Evolutionary conservation across 108 stramenopile genomes (phyloP), one percentile per base, ranked within the genome.

Genomic region (Pseudonitzschia pungens): DNA sequence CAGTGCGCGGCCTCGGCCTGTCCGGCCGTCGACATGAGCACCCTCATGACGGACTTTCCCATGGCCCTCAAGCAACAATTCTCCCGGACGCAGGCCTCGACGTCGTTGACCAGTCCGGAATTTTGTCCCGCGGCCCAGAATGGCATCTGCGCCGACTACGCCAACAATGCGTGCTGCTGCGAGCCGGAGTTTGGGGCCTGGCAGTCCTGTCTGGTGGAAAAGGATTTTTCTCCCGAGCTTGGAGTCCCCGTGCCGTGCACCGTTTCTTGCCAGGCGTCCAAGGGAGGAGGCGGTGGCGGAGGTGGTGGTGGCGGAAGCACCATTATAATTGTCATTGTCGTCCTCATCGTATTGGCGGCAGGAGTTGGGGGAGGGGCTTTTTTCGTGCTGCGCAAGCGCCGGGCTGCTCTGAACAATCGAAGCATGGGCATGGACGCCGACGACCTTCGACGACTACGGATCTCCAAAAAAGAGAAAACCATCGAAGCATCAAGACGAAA

Each of bases 181-280:
- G 33, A 31, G 31, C 15, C 11, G 2, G 33, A 40, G 0, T 26
- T 62, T 20, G 11, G 18, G 15, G 60, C 15, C 3, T 62, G 60
- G 60, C 60, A 62, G 29, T 21, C 26, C 7, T 62, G 60, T n/a
- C 15, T 62, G 36, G 32, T 62, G 9, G 32, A 62, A 62, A 62
- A 62, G 33, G 60, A 62, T 21, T 62, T 62, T 21, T 31, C 29
- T 58, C 29, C 29, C 29, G 24, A 2, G 36, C 2, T 18, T 4
- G 45, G 45, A 18, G 7, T 48, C 45, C 9, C 45, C 1, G 45
- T 11, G 14, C 45, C 45, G 14, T 31, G 36, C 60, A 62, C 5
- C 32, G 41, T 33, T 5, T 31, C 29, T 18, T 31, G 29, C 60
- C 60, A 40, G 20, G 28, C 32, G 4, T 11, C 20, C n/a, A 55